Evolutionary conservation across 352 stramenopile species (phyloP).

Genomic region (Pythium aristosporum): DNA sequence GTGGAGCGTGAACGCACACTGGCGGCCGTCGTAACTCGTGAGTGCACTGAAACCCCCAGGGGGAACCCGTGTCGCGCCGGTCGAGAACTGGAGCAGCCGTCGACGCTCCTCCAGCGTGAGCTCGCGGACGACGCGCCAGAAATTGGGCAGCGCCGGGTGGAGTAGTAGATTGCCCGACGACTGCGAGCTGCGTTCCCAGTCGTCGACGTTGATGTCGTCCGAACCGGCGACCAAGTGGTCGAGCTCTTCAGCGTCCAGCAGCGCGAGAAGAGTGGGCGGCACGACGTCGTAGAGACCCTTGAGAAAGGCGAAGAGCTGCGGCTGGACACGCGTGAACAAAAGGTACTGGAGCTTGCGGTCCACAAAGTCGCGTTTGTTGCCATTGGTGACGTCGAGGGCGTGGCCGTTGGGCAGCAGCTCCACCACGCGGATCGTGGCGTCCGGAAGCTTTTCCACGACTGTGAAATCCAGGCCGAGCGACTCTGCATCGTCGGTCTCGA

Average conservation of each 20-base stretch:
- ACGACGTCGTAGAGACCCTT: constrained; percentile 96
- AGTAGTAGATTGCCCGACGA: constrained; percentile 10
- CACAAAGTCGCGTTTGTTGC: constrained; percentile 94
- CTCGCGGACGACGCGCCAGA: constrained; percentile 58
- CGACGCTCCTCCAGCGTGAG: constrained; percentile 32
- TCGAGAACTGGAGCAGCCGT: constrained; percentile 40
- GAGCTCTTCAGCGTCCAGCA: constrained; percentile 95
- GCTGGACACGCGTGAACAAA: constrained; percentile 89
- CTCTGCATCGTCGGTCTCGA: constrained; percentile 56
- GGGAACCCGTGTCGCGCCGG: constrained; percentile 18
- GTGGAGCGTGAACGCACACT: constrained; percentile 33
- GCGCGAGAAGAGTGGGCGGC: constrained; percentile 79
- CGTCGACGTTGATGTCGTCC: constrained; percentile 89
- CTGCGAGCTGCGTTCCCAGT: constrained; percentile 86
- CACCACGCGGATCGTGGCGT: constrained; percentile 28
- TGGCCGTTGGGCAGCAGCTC: constrained; percentile 59
- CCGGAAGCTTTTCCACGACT: constrained; percentile 32
- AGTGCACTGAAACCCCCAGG: constrained; percentile 22
- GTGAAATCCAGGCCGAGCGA: constrained; percentile 67
- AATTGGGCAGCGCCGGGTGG: constrained; percentile 18
- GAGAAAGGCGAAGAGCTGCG: constrained; percentile 89
- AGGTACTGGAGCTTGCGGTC: constrained; percentile 93
- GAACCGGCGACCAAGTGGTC: constrained; percentile 91
- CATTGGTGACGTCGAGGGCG: constrained; percentile 89
- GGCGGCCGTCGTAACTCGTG: constrained; percentile 25